A percentile compares a stretch with the other conserved stretches of the same genome.
phyloP scores from a whole-genome alignment of 1,284 basidiomycete species.

The Hemileia vastatrix region DNA sequence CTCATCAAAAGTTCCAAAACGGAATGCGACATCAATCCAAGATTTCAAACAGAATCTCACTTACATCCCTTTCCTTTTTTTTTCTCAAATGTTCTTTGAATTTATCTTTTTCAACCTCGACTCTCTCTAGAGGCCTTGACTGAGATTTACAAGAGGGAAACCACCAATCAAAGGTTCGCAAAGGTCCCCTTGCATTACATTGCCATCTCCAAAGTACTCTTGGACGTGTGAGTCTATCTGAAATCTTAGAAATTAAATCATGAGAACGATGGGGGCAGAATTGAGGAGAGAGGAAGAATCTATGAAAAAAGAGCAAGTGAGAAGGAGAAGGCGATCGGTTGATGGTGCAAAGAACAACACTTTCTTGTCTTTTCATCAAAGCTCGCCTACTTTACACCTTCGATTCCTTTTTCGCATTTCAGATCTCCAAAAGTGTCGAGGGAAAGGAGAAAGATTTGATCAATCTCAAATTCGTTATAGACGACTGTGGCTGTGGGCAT shows the following conservation, averaged over 20 bases:
- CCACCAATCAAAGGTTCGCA: conserved; percentile 36
- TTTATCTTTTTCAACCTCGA: too few relatives aligned
- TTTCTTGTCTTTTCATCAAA: neutral
- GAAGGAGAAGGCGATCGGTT: too few relatives aligned
- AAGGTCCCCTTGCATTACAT: conserved; percentile 60
- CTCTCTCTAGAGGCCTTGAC: conserved; percentile 60
- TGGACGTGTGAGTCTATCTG: conserved; percentile 65
- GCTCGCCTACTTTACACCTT: neutral
- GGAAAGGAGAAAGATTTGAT: too few relatives aligned
- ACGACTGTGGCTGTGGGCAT: too few relatives aligned
- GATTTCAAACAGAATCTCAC: neutral
- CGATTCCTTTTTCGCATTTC: neutral
- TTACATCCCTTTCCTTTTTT: too few relatives aligned
- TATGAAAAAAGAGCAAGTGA: too few relatives aligned
- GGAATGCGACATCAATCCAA: conserved; percentile 1
- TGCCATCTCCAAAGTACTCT: conserved; percentile 74
- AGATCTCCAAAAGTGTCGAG: too few relatives aligned
- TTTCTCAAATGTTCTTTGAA: too few relatives aligned
- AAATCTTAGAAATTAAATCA: neutral
- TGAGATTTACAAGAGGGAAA: conserved; percentile 45
- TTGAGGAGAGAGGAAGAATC: too few relatives aligned
- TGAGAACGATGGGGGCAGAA: too few relatives aligned
- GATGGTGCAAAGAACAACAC: neutral
- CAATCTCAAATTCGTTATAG: too few relatives aligned
- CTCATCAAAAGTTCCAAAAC: neutral